A percentile compares a stretch with the other conserved stretches of the same genome.
Evolutionary conservation across 2,329 filamentous ascomycete species (phyloP).

Genomic region (Diaporthe ampelina): DNA sequence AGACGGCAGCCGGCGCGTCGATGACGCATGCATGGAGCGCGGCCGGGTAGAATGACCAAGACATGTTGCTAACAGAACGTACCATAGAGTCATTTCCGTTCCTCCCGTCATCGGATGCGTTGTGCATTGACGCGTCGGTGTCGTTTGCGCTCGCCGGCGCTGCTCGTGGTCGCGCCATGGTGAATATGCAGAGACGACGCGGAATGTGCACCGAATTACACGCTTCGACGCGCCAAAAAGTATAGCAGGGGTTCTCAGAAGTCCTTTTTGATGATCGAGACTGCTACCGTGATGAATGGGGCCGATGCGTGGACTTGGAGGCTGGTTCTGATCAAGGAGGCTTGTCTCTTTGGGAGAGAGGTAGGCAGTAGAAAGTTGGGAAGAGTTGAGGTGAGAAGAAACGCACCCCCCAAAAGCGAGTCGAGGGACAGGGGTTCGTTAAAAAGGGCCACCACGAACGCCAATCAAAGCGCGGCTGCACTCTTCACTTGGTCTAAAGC

Average conservation of each 20-base stretch:
- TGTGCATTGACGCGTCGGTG: slow-evolving; percentile 74
- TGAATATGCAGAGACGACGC: slow-evolving; percentile 47
- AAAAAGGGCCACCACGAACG: slow-evolving; percentile 31
- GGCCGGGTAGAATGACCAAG: not conserved
- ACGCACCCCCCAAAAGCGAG: slow-evolving; percentile 38
- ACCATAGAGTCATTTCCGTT: slow-evolving; percentile 64
- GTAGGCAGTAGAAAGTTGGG: slow-evolving; percentile 37
- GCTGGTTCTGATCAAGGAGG: slow-evolving; percentile 20
- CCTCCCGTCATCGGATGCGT: slow-evolving; percentile 64
- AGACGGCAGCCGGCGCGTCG: not conserved
- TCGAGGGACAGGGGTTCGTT: slow-evolving; percentile 37
- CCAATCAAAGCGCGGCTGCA: slow-evolving; percentile 37
- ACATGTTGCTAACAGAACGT: slow-evolving; percentile 43
- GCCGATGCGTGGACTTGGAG: slow-evolving; percentile 17
- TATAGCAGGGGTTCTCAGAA: not conserved
- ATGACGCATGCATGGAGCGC: slow-evolving; percentile 3
- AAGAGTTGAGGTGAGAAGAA: slow-evolving; percentile 36
- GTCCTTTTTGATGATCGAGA: slow-evolving; percentile 27
- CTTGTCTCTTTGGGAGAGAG: slow-evolving; percentile 24
- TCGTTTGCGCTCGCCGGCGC: slow-evolving; percentile 67
- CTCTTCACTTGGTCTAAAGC: slow-evolving; percentile 18
- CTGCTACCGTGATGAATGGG: not conserved
- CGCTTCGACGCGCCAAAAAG: slow-evolving; percentile 59
- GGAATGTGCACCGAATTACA: slow-evolving; percentile 31
- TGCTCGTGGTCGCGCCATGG: slow-evolving; percentile 69